Evolutionary conservation across 768 basidiomycete genomes (phyloP), one percentile per base, ranked within the genome.

Genomic region (Floccularia luteovirens): DNA sequence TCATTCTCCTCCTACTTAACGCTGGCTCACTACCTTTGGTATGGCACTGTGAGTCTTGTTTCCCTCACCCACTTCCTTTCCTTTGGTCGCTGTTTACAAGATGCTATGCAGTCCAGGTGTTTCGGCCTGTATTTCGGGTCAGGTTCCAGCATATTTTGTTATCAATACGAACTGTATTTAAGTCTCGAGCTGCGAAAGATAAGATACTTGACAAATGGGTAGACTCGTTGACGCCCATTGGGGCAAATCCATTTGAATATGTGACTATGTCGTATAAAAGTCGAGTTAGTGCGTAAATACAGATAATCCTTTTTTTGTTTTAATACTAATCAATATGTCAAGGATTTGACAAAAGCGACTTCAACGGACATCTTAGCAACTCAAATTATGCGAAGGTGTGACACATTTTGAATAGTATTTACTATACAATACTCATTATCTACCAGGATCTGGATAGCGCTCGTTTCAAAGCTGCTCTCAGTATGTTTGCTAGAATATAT

Each of bases 301-400:
- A n/a, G n/a, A 11, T 31, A n/a, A 44, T 43, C 16, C n/a, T 16
- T 8, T 10, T 6, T 25, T 34, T 36, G 5, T 3, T 27, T 41
- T 42, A 30, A 43, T 24, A 34, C 14, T 24, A 22, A 21, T 21
- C 30, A 24, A 20, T 19, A 38, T 23, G 27, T 14, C 14, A n/a
- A 83, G 82, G 69, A 41, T 48, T 79, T 5, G 85, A 89, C 46
- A 87, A 89, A 31, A 70, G 72, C 31, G 88, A 90, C 57, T 79
- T 79, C 50, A 77, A 84, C 52, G 54, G 70, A 10, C 87, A 90
- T 51, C 65, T 90, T 43, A 87, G 83, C 55, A 90, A 90, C 52
- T 87, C 86, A 0, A 80, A 76, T 38, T 90, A 90, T 46, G 74
- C 82, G 3, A 88, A 86, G 67, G 82, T 75, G 42, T 12, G 62